These are phyloP conservation scores for Epithemia pelagica DNA, from an alignment of 108 stramenopile genomes.

Conservation along the genomic window DNA sequence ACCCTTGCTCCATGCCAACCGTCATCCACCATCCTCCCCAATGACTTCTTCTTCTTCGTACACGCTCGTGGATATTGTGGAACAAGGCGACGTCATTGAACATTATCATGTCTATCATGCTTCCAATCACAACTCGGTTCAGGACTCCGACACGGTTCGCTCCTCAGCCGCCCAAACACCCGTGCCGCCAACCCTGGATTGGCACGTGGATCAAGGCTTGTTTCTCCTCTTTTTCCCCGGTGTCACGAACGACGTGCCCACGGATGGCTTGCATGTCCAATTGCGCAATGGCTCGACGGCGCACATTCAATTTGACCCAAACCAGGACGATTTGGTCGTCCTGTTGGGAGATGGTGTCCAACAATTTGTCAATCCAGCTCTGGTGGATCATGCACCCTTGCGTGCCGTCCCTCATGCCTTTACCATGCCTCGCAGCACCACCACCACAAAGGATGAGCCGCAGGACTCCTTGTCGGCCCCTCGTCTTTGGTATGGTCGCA, in stretches of 20 bases:
- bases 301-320: conserved; percentile 40
- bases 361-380: conserved; percentile 43
- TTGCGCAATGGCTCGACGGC: conserved; percentile 32
- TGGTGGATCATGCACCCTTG: conserved; percentile 24
- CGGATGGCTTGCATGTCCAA: conserved; percentile 30
- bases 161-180: neutral
- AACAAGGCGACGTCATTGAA: conserved; percentile 67
- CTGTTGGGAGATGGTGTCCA: conserved; percentile 80
- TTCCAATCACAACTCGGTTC: neutral
- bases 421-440: conserved; percentile 16
- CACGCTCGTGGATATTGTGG: conserved; percentile 39
- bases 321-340: conserved; percentile 55
- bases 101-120: conserved; percentile 77
- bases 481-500: conserved; percentile 83
- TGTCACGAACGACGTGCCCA: neutral
- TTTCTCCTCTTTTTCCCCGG: conserved; percentile 15
- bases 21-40: conserved; percentile 38
- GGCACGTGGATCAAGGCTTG: conserved; percentile 51
- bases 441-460: neutral
- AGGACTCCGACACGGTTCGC: neutral
- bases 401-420: conserved; percentile 68
- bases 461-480: conserved; percentile 1
- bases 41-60: conserved; percentile 7
- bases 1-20: conserved; percentile 12
- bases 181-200: conserved; percentile 39